Base-by-base conservation (phyloP, 2,329 filamentous ascomycete species). In the Talaromyces sp. region DNA sequence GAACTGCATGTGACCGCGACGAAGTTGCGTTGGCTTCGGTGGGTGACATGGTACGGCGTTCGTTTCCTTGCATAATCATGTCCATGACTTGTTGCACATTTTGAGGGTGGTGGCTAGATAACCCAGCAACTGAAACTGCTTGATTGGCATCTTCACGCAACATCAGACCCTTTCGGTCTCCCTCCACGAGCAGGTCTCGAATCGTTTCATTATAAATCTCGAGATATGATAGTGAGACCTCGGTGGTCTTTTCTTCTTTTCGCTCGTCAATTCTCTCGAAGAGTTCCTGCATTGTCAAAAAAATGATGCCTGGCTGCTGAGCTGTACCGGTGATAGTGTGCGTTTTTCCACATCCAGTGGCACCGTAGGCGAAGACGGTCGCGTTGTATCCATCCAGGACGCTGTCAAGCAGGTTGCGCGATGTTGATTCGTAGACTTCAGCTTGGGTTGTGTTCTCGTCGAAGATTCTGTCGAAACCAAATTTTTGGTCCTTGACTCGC, bases 161-260 rank as follows among this genome's bases (percentile, higher is more conserved):
- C 88, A 95, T 96, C 65, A 99, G 78, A 3, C 92, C 90, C 66
- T 87, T 84, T 77, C 93, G 95, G 76, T 88, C 90, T 27, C 89
- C 89, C 0, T 91, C 89, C n/a, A 95, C 89, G 51, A 99, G 82
- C 70, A 99, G 79, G 78, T 99, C 95, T 58, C 95, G 91, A 70
- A 99, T 99, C 0, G 93, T 97, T 79, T 99, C 95, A 73, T 99
- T 99, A 82, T 99, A 99, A 65, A 99, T 99, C 73, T 99, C 95
- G 42, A 99, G 84, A 71, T 98, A 99, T 0, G 93, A 97, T 17
- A 99, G 85, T 0, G 93, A 92, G 59, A 99, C 82, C 70, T 98
- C 95, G 3, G 92, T 95, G 30, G 87, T 82, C 77, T 97, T 98
- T 63, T 96, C 92, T 62, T 90, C 87, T 64, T 88, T 88, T 59